A percentile compares a stretch with the other conserved stretches of the same genome.
phyloP scores from a whole-genome alignment of 2,329 filamentous ascomycete genomes.

The Cladosporium colombiae region DNA sequence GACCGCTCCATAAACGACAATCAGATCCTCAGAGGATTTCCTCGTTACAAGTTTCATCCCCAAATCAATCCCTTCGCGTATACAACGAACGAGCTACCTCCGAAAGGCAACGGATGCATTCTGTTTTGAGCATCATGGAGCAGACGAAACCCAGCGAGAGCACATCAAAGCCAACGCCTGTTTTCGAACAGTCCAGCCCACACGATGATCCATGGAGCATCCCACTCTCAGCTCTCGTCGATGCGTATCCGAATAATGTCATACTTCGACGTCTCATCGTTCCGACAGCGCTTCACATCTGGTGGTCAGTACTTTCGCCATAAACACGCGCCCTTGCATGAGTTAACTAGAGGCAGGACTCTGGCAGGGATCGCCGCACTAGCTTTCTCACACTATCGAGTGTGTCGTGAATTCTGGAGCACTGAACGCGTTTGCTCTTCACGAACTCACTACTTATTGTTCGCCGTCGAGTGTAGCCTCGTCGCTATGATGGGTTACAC shows the following conservation, averaged over 20 bases:
- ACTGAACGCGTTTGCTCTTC: background rate
- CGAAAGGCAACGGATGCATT: background rate
- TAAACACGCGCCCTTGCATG: background rate
- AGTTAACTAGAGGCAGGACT: background rate
- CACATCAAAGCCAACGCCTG: background rate
- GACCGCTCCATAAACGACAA: background rate
- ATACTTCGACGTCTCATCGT: background rate
- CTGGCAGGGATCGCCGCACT: background rate
- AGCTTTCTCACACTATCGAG: background rate
- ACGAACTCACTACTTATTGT: background rate
- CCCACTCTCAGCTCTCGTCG: background rate
- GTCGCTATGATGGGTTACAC: background rate
- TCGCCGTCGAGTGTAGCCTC: background rate
- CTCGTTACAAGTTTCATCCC: background rate
- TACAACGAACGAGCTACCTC: background rate
- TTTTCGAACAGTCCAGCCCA: background rate
- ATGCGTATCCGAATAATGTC: background rate
- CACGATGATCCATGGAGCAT: background rate
- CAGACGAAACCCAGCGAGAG: background rate
- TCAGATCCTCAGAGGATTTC: background rate
- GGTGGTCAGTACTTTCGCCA: background rate
- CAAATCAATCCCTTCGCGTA: background rate
- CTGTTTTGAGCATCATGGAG: background rate
- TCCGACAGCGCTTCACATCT: background rate
- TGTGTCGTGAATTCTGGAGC: background rate